A percentile compares a stretch with the other conserved stretches of the same genome.
These are phyloP conservation scores for Talaromyces atroroseus DNA, from an alignment of 2,329 filamentous ascomycete genomes.

Conservation along the genomic window DNA sequence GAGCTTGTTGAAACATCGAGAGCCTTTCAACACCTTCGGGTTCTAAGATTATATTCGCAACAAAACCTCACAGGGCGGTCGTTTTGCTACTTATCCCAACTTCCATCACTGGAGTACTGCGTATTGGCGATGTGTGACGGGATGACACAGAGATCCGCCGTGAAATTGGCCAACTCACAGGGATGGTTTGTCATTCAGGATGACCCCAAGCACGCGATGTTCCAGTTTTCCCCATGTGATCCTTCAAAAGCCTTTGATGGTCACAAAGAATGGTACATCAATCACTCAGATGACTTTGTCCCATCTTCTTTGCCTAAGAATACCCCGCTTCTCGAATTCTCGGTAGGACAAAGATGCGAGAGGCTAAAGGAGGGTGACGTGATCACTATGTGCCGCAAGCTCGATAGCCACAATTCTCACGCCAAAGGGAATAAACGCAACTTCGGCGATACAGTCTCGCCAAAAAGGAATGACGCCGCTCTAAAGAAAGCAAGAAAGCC, in stretches of 20 bases:
- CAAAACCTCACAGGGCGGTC: constrained; percentile 24
- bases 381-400: constrained; percentile 5
- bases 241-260: neutral
- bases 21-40: constrained; percentile 34
- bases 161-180: constrained; percentile 3
- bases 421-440: constrained; percentile 11
- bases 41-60: constrained; percentile 33
- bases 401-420: constrained; percentile 10
- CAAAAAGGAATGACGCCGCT: neutral
- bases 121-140: constrained; percentile 28
- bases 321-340: constrained; percentile 22
- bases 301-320: constrained; percentile 8
- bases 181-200: constrained; percentile 5
- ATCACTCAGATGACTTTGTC: neutral
- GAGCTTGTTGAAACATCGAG: constrained; percentile 28
- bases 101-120: constrained; percentile 34
- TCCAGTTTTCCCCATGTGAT: neutral
- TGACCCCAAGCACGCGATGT: neutral
- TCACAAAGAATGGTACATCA: neutral
- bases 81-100: constrained; percentile 29
- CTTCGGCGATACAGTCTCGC: neutral
- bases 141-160: constrained; percentile 21
- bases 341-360: constrained; percentile 16
- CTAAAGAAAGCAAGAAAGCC: constrained; percentile 15
- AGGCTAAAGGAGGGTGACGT: constrained; percentile 4